Base-by-base conservation (phyloP, 2,329 filamentous ascomycete species). In the Arthrinium puccinioides region DNA sequence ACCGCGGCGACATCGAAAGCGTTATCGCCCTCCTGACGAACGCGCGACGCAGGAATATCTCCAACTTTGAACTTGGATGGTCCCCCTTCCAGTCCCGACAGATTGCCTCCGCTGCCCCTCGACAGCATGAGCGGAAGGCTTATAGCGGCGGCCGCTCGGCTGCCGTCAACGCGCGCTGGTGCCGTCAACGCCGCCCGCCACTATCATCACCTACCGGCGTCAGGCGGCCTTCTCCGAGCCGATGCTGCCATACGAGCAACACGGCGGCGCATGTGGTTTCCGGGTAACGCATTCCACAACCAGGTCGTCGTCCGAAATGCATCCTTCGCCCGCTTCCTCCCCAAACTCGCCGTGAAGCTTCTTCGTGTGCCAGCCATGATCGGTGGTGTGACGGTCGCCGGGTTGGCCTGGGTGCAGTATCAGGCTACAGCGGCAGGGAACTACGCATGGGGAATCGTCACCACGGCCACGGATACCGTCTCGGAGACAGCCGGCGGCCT, bases 321-420 rank as follows among this genome's bases (percentile, higher is more conserved):
- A 18, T 82, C 78, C 6, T 83, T 82, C 50, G 73, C 63, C 29
- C 69, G 79, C 33, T 69, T 82, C 42, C 67, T 98, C 21, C 94
- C 94, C 2, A 90, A 87, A 57, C 72, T 98, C 35, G 80, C 92
- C n/a, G 64, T 92, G 55, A 98, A 96, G 67, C 83, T 98, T 50
- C 74, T 82, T 24, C 79, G 88, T 39, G 70, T 95, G 38, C 92
- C 92, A 15, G 92, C 92, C 40, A 83, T 96, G 66, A 89, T 95
- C 53, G 92, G 90, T 28, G 88, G 87, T 28, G 76, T 89, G 32
- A 86, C 88, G 54, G 76, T 98, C 47, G 89, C 87, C 11, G 86
- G 85, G 3, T 66, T 94, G 41, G 88, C 88, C 19, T 98, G 95
- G 74, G 67, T 98, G 33, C 92, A 98, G 58, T 97, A 98, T 58